phyloP scores from a whole-genome alignment of 1,284 basidiomycete genomes.

The Ganoderma boninense region DNA sequence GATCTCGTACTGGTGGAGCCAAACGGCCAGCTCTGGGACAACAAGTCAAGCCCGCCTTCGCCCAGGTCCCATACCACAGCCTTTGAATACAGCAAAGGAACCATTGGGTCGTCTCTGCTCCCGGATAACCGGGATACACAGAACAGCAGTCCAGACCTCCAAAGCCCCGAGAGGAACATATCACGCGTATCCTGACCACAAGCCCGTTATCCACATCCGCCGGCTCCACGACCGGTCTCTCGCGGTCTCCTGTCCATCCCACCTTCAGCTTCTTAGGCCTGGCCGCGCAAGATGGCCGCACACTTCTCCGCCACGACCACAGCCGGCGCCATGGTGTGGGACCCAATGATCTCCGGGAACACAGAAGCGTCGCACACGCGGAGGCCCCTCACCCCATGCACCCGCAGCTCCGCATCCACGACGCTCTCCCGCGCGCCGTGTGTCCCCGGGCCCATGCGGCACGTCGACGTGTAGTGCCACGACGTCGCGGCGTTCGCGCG shows the following conservation, averaged over 20 bases:
- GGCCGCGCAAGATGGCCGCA: slow-evolving; percentile 28
- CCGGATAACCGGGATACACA: too few species aligned
- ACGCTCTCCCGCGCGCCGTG: slow-evolving; percentile 47
- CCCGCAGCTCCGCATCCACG: slow-evolving; percentile 56
- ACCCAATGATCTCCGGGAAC: slow-evolving; percentile 46
- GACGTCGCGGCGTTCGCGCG: slow-evolving; percentile 38
- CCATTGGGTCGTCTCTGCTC: too few species aligned
- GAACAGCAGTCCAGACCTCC: too few species aligned
- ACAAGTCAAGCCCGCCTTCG: too few species aligned
- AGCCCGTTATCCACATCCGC: background rate
- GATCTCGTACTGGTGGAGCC: too few species aligned
- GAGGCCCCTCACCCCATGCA: slow-evolving; percentile 54
- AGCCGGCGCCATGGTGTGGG: slow-evolving; percentile 47
- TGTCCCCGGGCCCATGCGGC: slow-evolving; percentile 47
- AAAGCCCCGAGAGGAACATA: too few species aligned
- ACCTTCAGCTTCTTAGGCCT: background rate
- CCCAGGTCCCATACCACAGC: too few species aligned
- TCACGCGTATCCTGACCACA: too few species aligned
- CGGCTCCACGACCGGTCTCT: background rate
- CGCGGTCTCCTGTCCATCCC: background rate
- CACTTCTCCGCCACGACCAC: slow-evolving; percentile 49
- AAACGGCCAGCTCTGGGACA: too few species aligned
- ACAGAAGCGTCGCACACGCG: slow-evolving; percentile 51
- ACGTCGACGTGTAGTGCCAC: slow-evolving; percentile 48
- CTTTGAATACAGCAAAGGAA: too few species aligned